These are phyloP conservation scores for Metschnikowia baotianmanensis DNA, from an alignment of 805 yeast species.

Conservation along the genomic window DNA sequence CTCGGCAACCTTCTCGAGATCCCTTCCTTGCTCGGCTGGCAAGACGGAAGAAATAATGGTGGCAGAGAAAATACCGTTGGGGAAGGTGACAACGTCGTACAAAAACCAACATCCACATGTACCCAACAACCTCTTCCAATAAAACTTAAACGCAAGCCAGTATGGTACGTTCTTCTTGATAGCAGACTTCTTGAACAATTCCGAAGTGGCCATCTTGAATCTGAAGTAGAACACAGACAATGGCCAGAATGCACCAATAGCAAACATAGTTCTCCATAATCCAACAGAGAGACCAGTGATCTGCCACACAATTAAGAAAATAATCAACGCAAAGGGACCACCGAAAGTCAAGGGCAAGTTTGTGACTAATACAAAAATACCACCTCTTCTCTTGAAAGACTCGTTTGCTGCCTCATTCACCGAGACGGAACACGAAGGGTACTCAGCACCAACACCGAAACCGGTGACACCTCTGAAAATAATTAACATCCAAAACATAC, in stretches of 20 bases:
- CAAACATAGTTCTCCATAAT: slow-evolving; percentile 70
- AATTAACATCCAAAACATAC: slow-evolving; percentile 76
- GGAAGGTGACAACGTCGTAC: slow-evolving; percentile 79
- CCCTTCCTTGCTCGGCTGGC: slow-evolving; percentile 24
- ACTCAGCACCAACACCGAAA: slow-evolving; percentile 77
- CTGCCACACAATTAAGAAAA: slow-evolving; percentile 65
- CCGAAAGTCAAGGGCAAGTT: slow-evolving; percentile 74
- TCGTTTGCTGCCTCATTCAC: slow-evolving; percentile 77
- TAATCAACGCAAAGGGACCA: slow-evolving; percentile 70
- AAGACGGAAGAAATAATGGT: slow-evolving; percentile 57
- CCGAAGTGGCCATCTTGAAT: slow-evolving; percentile 64
- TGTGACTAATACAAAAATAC: slow-evolving; percentile 62
- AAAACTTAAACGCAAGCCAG: slow-evolving; percentile 56
- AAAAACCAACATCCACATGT: slow-evolving; percentile 77
- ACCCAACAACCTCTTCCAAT: slow-evolving; percentile 68
- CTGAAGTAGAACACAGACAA: slow-evolving; percentile 70
- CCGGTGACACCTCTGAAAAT: slow-evolving; percentile 76
- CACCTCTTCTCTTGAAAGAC: slow-evolving; percentile 60
- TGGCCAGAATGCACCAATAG: slow-evolving; percentile 67
- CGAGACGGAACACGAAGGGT: slow-evolving; percentile 64
- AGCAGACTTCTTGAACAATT: slow-evolving; percentile 61
- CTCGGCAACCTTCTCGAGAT: slow-evolving; percentile 60
- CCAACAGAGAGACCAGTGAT: slow-evolving; percentile 51
- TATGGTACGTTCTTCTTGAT: slow-evolving; percentile 53
- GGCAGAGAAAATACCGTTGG: slow-evolving; percentile 68